phyloP scores from a whole-genome alignment of 176 grass and related monocot genomes.

The Carex myosuroides region DNA sequence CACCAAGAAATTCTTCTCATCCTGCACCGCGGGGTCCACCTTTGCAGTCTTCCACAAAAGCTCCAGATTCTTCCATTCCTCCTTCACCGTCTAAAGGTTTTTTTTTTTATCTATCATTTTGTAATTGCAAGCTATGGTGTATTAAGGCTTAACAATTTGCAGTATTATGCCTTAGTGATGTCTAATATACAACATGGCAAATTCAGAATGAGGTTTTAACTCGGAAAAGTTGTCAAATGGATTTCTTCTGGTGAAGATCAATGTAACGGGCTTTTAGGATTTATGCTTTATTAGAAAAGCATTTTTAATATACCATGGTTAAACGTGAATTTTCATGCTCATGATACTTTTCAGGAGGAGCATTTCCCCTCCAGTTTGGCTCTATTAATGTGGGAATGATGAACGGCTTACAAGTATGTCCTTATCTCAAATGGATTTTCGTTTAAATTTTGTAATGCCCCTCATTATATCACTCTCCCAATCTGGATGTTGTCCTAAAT shows the following conservation, averaged over 20 bases:
- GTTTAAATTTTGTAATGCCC: conserved; percentile 1
- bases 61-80: conserved; percentile 30
- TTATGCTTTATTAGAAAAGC: not conserved
- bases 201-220: not conserved
- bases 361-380: conserved; percentile 73
- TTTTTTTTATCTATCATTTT: not conserved
- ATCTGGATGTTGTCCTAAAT: no score
- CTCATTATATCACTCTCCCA: not conserved
- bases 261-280: not conserved
- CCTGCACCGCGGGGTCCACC: conserved; percentile 38
- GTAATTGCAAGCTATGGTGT: not conserved
- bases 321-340: not conserved
- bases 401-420: conserved; percentile 62
- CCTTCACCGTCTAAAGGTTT: conserved; percentile 34
- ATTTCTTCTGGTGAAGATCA: not conserved
- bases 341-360: conserved; percentile 44
- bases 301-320: not conserved
- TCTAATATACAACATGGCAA: not conserved
- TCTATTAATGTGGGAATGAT: conserved; percentile 58
- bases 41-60: conserved; percentile 15
- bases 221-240: not conserved
- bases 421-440: conserved; percentile 10
- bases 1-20: conserved; percentile 40
- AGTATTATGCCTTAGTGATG: not conserved
- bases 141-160: not conserved